These are phyloP conservation scores for Elymus sibiricus DNA, from an alignment of 176 grass and related monocot species.

Conservation along the genomic window DNA sequence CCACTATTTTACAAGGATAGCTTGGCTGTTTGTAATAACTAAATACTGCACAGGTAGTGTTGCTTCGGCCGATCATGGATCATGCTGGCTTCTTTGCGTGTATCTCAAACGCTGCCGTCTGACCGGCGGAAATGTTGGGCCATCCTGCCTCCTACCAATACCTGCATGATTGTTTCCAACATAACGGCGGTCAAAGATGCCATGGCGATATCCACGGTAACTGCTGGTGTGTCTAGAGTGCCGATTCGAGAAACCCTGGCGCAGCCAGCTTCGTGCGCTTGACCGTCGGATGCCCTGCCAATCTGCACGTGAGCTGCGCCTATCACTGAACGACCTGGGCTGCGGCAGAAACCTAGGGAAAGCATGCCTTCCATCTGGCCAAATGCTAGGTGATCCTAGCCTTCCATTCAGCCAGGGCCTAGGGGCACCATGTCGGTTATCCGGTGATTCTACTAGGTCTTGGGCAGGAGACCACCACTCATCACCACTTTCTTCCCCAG, in stretches of 20 bases:
- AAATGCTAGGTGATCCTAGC: constrained; percentile 39
- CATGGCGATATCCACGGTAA: constrained; percentile 6
- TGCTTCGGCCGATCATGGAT: background rate
- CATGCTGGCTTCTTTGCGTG: constrained; percentile 34
- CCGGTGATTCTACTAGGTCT: constrained; percentile 38
- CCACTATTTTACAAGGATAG: constrained; percentile 38
- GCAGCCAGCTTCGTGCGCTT: constrained; percentile 18
- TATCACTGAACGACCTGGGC: constrained; percentile 22
- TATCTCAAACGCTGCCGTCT: constrained; percentile 44
- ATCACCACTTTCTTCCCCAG: constrained; percentile 41
- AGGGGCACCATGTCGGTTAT: constrained; percentile 21
- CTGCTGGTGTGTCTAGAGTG: background rate
- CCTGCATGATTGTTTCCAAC: background rate
- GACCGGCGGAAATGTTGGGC: constrained; percentile 14
- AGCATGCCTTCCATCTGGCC: constrained; percentile 35
- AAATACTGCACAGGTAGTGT: constrained; percentile 11
- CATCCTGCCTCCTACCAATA: constrained; percentile 31
- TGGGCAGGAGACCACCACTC: constrained; percentile 47
- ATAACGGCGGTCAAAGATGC: constrained; percentile 6
- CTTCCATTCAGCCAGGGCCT: constrained; percentile 26
- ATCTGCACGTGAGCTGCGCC: constrained; percentile 41
- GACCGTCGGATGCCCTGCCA: constrained; percentile 37
- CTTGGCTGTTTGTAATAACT: constrained; percentile 6
- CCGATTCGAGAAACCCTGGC: constrained; percentile 18
- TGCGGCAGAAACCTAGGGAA: constrained; percentile 21